Evolutionary conservation across 495 filamentous ascomycete species (phyloP), one percentile per base, ranked within the genome.

Genomic region (Bryoglossum gracile): DNA sequence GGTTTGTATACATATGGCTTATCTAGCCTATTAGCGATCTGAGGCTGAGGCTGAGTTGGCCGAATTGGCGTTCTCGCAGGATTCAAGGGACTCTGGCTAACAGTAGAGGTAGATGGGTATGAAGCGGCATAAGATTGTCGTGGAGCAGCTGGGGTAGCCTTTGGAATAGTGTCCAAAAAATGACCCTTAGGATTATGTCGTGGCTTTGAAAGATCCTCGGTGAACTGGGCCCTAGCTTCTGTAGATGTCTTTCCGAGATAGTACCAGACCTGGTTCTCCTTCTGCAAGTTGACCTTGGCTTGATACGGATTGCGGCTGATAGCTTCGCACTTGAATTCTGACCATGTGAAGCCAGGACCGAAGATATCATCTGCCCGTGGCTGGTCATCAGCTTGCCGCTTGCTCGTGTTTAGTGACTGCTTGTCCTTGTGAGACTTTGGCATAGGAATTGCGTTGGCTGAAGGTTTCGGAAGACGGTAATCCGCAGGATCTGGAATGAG

Each of bases 191-290:
- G 52, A 45, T 79, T 82, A 53, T 83, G 70, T 35, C 45, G 54
- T 1, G 60, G 66, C 16, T 76, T 80, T 32, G 67, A 67, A 51
- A 75, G 80, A 69, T 94, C 83, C 54, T 92, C 84, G 23, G 92
- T 95, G 70, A 89, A 98, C 61, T 94, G 86, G 36, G 87, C 83
- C 66, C 83, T 89, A 58, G 89, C 84, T 61, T 98, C 92, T 16
- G 92, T 97, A 37, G 91, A 96, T 40, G 73, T 78, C 58, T 80
- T 76, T 14, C 86, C 87, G 54, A 98, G 74, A 64, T 96, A 98
- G 66, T 86, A 80, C 91, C 90, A 98, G 46, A 95, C 65, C 56
- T 85, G 81, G 48, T 89, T 78, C 8, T 77, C 70, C 61, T 81
- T 80, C 51, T 65, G 59, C 16, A 94, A 58, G 57, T 91, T 78